Evolutionary conservation across 352 stramenopile species (phyloP), one percentile per base, ranked within the genome.

Genomic region (Globisporangium nagaii): DNA sequence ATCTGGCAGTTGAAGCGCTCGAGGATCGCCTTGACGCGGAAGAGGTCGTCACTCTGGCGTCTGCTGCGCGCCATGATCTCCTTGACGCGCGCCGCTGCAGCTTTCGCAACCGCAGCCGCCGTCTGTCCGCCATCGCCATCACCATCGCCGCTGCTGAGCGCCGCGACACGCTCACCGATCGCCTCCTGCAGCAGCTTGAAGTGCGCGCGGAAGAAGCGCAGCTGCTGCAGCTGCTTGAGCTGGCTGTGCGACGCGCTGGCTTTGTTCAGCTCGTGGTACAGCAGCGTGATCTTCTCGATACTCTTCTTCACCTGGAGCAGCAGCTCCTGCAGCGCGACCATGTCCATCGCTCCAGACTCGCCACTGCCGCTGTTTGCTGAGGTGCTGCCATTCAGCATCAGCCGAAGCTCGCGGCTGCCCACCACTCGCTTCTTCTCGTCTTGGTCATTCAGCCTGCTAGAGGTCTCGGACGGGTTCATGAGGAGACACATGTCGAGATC

Each of bases 401-500:
- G 63, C 6, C 71, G 73, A 13, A 86, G 60, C 48, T 84, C 62
- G 4, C 73, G 69, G 27, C 50, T 60, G 4, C 68, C 68, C 32
- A 82, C 56, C 17, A 51, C 22, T 32, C 40, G 44, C 4, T 37
- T 45, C 11, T 46, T 13, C 9, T 34, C 34, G 12, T 37, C 17
- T 44, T 9, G n/a, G 24, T 30, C 30, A n/a, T 8, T 39, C 3
- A 28, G 3, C 7, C 5, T 20, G 6, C 12, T 37, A 2, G 17
- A 37, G 12, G 17, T n/a, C 3, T n/a, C 17, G 5, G 37, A 19
- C 6, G 70, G 58, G 10, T 60, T 51, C 1, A 70, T 48, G 19
- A 86, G 64, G 10, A 91, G 61, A 54, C 81, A 89, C 66, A 94
- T 71, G 58, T 94, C 84, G 19, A 92, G 49, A 57, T 94, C 84